Evolutionary conservation across 148 eudicot species (phyloP), one percentile per base, ranked within the genome.

Genomic region (Rhododendron ovatum): DNA sequence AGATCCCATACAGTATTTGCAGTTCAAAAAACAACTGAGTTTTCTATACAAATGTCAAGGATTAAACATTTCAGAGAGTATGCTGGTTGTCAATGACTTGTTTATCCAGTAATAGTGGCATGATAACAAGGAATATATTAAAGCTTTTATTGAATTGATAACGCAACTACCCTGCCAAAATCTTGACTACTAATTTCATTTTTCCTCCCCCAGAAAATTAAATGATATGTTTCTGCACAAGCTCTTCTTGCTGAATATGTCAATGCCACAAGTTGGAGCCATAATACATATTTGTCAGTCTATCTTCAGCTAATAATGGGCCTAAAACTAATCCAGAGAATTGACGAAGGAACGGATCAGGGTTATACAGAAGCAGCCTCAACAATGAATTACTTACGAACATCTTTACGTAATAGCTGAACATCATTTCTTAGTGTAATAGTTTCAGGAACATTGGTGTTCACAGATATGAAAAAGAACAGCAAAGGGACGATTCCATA

Each of bases 401-500:
- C 18, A 28, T 71, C 76, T 71, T 9, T 30, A 13, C 13, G 18
- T 30, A 71, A 71, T 30, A 71, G 39, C 76, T 30, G 39, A 71
- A 71, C 7, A 14, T 71, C 76, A 71, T 69, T 69, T 26, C 75
- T 69, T 26, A 69, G 75, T 11, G 48, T 47, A 78, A 45, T 24
- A 78, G n/a, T 78, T 78, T 78, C 82, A 45, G 57, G 55, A 24
- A 78, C 51, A 12, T n/a, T 13, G 84, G 13, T 30, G 26, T 82
- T 35, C 24, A 57, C 57, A 85, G 14, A 85, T 84, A 43, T 61
- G 53, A 59, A 37, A 17, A 35, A 65, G 5, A 41, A 26, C n/a
- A 37, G 61, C 28, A n/a, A 78, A 61, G 47, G 13, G 78, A 89
- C 69, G 9, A 86, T 47, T 39, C 37, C 69, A 33, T 87, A 35